Base-by-base conservation (phyloP, 2,329 filamentous ascomycete genomes). In the Colletotrichum chlorophyti region DNA sequence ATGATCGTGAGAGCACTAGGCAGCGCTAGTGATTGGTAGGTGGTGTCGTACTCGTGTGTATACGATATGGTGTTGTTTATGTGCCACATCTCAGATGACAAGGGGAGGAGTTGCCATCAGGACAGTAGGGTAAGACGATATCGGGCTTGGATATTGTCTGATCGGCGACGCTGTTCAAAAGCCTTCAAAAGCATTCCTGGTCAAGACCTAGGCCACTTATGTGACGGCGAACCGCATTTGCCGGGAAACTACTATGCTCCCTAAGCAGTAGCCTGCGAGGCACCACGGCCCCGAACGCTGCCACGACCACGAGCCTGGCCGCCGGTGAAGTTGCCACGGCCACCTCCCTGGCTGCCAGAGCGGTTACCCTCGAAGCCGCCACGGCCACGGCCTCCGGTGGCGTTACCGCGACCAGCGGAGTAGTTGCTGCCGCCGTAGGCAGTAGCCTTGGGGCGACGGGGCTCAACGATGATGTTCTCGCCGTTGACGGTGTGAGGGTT, bases 401-500 rank as follows among this genome's bases (percentile, higher is more conserved):
- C 49, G 42, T 46, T 50, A n/a, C 53, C 53, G 21, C 61, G 47
- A 14, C 40, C 47, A 62, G 83, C 74, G 66, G 81, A 80, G 70
- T 85, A 86, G 75, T 87, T 89, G 70, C 85, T 85, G 57, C 90
- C 87, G 51, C 88, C 90, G 64, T 88, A 91, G 53, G 86, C 85
- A 63, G 80, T 83, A 41, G 87, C 79, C 75, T 92, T 91, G 66
- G 90, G 86, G 65, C 92, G 91, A 63, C 95, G 93, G 72, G 94
- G 91, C 78, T 98, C 95, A 54, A 99, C 90, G 62, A 86, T 82
- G 67, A 99, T 89, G 68, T 86, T 88, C 74, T 97, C 90, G 65
- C 87, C 90, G 67, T 90, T 91, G 63, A 99, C 85, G 40, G 84
- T 83, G 77, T 96, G 92, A 31, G 94, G 94, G 78, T 96, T 98